phyloP scores from a whole-genome alignment of 257 asterid genomes.

The Solanum pinnatisectum region DNA sequence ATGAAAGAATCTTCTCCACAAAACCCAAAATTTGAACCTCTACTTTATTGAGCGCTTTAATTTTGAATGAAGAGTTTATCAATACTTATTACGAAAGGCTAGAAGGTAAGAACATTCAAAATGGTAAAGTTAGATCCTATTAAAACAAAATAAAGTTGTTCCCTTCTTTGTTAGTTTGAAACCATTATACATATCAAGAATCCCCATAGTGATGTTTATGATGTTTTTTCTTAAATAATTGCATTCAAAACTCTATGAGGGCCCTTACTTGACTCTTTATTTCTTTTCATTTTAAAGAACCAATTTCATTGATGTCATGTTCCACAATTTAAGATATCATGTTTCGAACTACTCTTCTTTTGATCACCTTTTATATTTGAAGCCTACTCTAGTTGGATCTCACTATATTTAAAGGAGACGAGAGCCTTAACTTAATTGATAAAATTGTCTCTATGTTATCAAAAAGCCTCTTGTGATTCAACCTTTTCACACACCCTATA shows the following conservation, averaged over 20 bases:
- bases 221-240: neutral
- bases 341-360: neutral
- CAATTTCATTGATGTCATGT: neutral
- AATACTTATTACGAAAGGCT: neutral
- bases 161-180: neutral
- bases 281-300: neutral
- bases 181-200: neutral
- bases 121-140: neutral
- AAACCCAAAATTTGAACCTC: neutral
- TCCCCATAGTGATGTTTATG: neutral
- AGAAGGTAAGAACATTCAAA: neutral
- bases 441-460: too few species aligned
- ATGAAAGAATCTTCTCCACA: neutral
- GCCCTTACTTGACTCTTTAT: neutral
- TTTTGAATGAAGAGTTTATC: neutral
- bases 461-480: too few species aligned
- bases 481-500: too few species aligned
- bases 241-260: neutral
- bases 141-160: neutral
- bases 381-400: neutral
- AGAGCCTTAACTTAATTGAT: too few species aligned
- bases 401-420: neutral
- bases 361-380: neutral
- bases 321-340: neutral
- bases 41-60: neutral